Conservation (phyloP, 1,284 basidiomycete species). For the Xanthoconium separans region DNA sequence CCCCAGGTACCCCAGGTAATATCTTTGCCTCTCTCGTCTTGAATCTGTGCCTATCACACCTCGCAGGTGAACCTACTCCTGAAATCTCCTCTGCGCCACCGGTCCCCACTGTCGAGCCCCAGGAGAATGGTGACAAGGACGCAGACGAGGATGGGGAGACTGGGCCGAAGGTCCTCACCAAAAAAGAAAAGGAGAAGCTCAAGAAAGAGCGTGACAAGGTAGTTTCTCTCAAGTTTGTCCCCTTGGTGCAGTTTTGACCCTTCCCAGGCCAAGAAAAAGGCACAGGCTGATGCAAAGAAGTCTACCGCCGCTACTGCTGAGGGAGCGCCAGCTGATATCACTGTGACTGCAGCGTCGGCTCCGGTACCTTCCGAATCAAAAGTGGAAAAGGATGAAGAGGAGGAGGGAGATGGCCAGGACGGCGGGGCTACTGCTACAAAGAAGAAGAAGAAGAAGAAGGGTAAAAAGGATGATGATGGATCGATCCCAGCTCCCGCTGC, state of each 20-base stretch:
- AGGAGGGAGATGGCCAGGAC: constrained; percentile 53
- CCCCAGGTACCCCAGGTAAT: constrained; percentile 20
- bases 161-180: constrained; percentile 66
- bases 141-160: constrained; percentile 44
- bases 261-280: constrained; percentile 89
- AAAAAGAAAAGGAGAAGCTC: constrained; percentile 91
- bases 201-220: constrained; percentile 96
- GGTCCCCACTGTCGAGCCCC: constrained; percentile 25
- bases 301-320: constrained; percentile 23
- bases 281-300: constrained; percentile 87
- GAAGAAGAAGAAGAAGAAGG: constrained; percentile 93
- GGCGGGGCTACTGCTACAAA: constrained; percentile 55
- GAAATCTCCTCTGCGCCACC: constrained; percentile 24
- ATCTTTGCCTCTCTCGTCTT: constrained; percentile 12
- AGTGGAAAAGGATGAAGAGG: constrained; percentile 35
- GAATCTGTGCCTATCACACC: background rate
- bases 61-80: constrained; percentile 32
- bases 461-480: constrained; percentile 71
- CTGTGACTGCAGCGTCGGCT: constrained; percentile 14
- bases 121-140: constrained; percentile 48
- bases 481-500: constrained; percentile 43
- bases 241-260: constrained; percentile 9
- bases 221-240: constrained; percentile 7
- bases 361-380: constrained; percentile 23
- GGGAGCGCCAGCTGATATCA: constrained; percentile 27